Evolutionary conservation across 2,329 filamentous ascomycete genomes (phyloP).

Genomic region (Talaromyces sp.): DNA sequence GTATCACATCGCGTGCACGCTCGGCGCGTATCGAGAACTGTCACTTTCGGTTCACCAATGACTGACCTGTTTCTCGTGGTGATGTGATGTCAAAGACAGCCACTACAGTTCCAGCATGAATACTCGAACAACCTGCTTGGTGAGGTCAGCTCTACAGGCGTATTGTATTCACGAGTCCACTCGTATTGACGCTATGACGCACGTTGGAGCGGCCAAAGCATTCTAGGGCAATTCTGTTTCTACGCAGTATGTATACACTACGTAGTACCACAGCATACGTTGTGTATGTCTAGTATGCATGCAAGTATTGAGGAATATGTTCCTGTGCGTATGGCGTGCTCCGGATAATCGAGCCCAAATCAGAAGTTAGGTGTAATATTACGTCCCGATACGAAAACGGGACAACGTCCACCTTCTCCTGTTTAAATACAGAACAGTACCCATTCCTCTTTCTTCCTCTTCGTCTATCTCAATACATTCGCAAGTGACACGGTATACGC

Average conservation of each 20-base stretch:
- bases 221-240: background rate
- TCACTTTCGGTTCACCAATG: slow-evolving; percentile 4
- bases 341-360: background rate
- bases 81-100: too few relatives aligned
- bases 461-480: background rate
- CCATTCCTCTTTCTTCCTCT: background rate
- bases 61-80: background rate
- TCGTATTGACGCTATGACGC: background rate
- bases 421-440: background rate
- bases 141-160: background rate
- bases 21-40: background rate
- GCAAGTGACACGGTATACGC: background rate
- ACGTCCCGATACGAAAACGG: background rate
- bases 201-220: background rate
- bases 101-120: background rate
- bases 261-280: too few relatives aligned
- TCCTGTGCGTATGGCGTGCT: background rate
- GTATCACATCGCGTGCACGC: background rate
- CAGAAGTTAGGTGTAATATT: background rate
- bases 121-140: background rate
- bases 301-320: background rate
- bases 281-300: too few relatives aligned
- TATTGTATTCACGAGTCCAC: background rate
- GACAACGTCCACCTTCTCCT: background rate
- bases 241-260: background rate